phyloP scores from a whole-genome alignment of 257 asterid species.

The Oldenlandia corymbosa region DNA sequence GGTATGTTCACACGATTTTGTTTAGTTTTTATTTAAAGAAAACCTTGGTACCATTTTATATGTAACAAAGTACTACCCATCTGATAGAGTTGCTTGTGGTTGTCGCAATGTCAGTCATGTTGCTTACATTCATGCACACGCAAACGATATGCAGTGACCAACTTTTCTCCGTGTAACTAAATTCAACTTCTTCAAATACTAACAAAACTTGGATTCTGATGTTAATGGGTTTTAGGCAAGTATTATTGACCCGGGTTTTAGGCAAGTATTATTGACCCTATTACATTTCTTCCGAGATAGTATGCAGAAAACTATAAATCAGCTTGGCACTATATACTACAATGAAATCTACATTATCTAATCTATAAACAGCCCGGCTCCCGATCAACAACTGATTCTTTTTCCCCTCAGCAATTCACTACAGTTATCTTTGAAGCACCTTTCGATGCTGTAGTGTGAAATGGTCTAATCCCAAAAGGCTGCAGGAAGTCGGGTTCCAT shows the following conservation, averaged over 20 bases:
- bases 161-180: too few relatives aligned
- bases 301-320: neutral
- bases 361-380: neutral
- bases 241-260: neutral
- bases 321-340: neutral
- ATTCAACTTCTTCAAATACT: neutral
- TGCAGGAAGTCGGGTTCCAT: neutral
- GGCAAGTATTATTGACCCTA: neutral
- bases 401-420: neutral
- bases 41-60: too few relatives aligned
- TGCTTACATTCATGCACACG: too few relatives aligned
- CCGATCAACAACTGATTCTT: neutral
- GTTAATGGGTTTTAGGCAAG: neutral
- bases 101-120: too few relatives aligned
- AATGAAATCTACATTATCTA: too few relatives aligned
- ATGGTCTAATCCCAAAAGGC: neutral
- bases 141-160: too few relatives aligned
- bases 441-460: neutral
- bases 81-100: too few relatives aligned
- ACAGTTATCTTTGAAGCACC: neutral
- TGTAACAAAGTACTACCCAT: too few relatives aligned
- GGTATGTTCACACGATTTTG: too few relatives aligned
- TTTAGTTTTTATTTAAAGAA: too few relatives aligned
- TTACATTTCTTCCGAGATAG: neutral
- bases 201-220: constrained; percentile 4